Evolutionary conservation across 2,329 filamentous ascomycete genomes (phyloP).

Genomic region (Coniochaeta hoffmannii): DNA sequence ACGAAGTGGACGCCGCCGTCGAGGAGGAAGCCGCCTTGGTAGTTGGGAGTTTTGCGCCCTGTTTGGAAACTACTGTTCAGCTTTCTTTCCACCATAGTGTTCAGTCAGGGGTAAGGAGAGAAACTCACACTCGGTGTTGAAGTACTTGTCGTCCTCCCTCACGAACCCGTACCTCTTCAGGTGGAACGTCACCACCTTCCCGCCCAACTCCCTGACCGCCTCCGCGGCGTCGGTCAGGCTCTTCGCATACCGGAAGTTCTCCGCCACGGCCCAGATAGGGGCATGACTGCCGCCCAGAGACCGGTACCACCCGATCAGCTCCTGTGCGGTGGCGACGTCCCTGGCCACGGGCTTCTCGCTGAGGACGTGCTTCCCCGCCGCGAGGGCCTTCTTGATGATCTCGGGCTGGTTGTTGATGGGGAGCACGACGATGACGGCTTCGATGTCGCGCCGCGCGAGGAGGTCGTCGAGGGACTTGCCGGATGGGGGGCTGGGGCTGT

Average conservation of each 20-base stretch:
- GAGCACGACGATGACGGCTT: conserved; percentile 50
- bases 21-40: conserved; percentile 70
- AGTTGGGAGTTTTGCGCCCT: conserved; percentile 60
- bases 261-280: conserved; percentile 54
- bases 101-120: conserved; percentile 18
- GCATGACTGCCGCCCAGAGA: conserved; percentile 14
- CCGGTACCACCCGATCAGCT: conserved; percentile 22
- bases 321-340: conserved; percentile 28
- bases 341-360: conserved; percentile 63
- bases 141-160: conserved; percentile 35
- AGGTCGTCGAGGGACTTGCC: conserved; percentile 42
- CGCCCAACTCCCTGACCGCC: conserved; percentile 17
- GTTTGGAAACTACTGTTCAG: not conserved
- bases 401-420: conserved; percentile 55
- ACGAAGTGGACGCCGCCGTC: conserved; percentile 68
- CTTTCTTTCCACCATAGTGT: conserved; percentile 18
- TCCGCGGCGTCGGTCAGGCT: conserved; percentile 14
- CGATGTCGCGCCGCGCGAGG: conserved; percentile 44
- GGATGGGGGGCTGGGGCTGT: conserved; percentile 33
- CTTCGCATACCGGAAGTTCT: conserved; percentile 61
- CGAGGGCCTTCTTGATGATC: conserved; percentile 49
- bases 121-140: conserved; percentile 36
- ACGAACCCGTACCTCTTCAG: conserved; percentile 37
- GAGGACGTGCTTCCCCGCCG: conserved; percentile 63
- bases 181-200: conserved; percentile 24